A percentile compares a stretch with the other conserved stretches of the same genome.
phyloP scores from a whole-genome alignment of 2,329 filamentous ascomycete species.

The Sporothrix humicola region DNA sequence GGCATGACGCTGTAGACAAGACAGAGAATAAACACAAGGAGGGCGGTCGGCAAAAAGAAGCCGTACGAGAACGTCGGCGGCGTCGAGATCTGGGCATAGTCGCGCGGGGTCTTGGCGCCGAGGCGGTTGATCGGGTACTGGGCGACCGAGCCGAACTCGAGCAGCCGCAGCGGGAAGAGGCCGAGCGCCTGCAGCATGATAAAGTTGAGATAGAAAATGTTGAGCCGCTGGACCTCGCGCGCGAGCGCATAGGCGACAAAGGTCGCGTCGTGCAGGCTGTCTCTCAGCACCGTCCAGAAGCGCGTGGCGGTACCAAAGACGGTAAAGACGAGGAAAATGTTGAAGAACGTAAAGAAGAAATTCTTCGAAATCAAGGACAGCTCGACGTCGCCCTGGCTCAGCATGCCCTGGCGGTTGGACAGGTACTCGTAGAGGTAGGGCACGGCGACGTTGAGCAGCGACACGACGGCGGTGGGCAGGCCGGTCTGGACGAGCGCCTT shows the following conservation, averaged over 20 bases:
- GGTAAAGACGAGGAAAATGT: slow-evolving; percentile 95
- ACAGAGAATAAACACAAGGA: slow-evolving; percentile 93
- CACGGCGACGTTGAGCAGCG: slow-evolving; percentile 84
- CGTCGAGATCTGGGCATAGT: slow-evolving; percentile 79
- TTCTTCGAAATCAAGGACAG: slow-evolving; percentile 96
- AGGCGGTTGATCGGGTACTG: slow-evolving; percentile 82
- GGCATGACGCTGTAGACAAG: slow-evolving; percentile 90
- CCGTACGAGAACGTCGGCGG: slow-evolving; percentile 94
- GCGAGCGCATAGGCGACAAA: slow-evolving; percentile 79
- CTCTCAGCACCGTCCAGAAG: slow-evolving; percentile 71
- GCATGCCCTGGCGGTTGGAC: slow-evolving; percentile 89
- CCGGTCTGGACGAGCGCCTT: slow-evolving; percentile 84
- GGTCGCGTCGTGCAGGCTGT: slow-evolving; percentile 78
- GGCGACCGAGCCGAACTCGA: slow-evolving; percentile 85
- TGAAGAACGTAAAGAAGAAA: slow-evolving; percentile 99
- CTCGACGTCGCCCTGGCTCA: slow-evolving; percentile 92
- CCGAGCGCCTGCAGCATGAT: slow-evolving; percentile 94
- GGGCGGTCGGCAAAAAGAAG: slow-evolving; percentile 90
- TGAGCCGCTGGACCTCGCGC: slow-evolving; percentile 72
- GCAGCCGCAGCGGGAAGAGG: slow-evolving; percentile 86
- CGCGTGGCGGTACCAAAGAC: slow-evolving; percentile 81
- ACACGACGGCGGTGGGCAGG: slow-evolving; percentile 82
- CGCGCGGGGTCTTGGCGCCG: slow-evolving; percentile 83
- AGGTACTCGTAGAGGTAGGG: slow-evolving; percentile 95
- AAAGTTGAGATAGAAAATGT: slow-evolving; percentile 89